Evolutionary conservation across 169 alveolate genomes (phyloP).

Genomic region (Plasmodium billcollinsi): DNA sequence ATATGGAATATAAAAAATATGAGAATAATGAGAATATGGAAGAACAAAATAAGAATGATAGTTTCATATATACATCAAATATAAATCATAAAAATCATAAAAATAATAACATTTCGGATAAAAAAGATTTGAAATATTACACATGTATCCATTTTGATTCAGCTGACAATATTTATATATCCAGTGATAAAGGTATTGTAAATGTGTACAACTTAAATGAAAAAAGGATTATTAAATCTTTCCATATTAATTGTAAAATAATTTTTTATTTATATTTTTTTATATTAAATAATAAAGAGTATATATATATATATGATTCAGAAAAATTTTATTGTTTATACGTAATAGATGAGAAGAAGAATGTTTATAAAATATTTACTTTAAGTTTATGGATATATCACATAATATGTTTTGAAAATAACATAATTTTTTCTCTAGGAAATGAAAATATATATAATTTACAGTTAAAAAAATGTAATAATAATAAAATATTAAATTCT

Average conservation of each 20-base stretch:
- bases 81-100: not conserved
- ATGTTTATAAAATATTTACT: slow-evolving; percentile 54
- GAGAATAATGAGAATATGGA: not conserved
- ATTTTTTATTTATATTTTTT: slow-evolving; percentile 34
- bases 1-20: too few relatives aligned
- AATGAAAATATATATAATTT: slow-evolving; percentile 52
- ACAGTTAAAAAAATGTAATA: not conserved
- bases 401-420: slow-evolving; percentile 20
- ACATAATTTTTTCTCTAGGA: slow-evolving; percentile 51
- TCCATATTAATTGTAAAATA: slow-evolving; percentile 35
- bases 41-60: not conserved
- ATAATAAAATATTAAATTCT: slow-evolving; percentile 1
- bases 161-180: slow-evolving; percentile 26
- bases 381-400: slow-evolving; percentile 50
- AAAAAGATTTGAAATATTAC: slow-evolving; percentile 18
- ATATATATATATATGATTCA: slow-evolving; percentile 51
- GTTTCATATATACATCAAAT: not conserved
- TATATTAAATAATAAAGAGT: slow-evolving; percentile 23
- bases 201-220: slow-evolving; percentile 33
- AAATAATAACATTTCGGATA: not conserved
- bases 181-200: slow-evolving; percentile 29
- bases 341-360: slow-evolving; percentile 1
- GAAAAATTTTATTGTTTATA: slow-evolving; percentile 52
- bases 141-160: slow-evolving; percentile 36
- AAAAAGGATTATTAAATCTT: slow-evolving; percentile 5